phyloP scores from a whole-genome alignment of 257 asterid species.

The Scutellaria baicalensis region DNA sequence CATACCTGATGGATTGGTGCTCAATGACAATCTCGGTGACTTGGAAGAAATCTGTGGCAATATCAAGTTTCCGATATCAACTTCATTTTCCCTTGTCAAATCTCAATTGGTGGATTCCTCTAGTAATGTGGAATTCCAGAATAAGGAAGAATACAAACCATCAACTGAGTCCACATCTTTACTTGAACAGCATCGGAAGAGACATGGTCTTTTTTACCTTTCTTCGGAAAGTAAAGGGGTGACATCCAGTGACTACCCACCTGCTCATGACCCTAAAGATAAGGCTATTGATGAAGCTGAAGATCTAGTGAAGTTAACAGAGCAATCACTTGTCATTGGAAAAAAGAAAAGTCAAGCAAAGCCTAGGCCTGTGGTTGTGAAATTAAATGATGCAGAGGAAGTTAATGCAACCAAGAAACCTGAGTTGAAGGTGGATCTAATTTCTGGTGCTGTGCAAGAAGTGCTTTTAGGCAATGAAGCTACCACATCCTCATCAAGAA shows the following conservation, averaged over 20 bases:
- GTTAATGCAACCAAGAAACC: conserved; percentile 21
- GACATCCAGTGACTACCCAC: conserved; percentile 52
- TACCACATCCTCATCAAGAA: conserved; percentile 49
- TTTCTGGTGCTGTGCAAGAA: conserved; percentile 82
- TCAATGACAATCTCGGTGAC: conserved; percentile 67
- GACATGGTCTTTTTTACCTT: conserved; percentile 84
- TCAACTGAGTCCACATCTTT: conserved; percentile 67
- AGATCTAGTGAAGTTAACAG: conserved; percentile 72
- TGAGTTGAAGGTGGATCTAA: conserved; percentile 43
- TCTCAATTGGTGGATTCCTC: conserved; percentile 24
- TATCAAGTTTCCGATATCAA: conserved; percentile 36
- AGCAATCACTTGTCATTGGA: conserved; percentile 52
- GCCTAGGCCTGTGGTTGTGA: conserved; percentile 88
- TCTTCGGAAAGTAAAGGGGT: conserved; percentile 46
- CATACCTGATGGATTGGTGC: conserved; percentile 65
- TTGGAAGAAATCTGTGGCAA: conserved; percentile 65
- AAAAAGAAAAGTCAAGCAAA: conserved; percentile 51
- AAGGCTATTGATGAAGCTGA: conserved; percentile 34
- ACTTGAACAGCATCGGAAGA: conserved; percentile 76
- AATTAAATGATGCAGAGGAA: conserved; percentile 66
- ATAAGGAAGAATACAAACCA: conserved; percentile 47
- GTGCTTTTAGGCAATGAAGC: conserved; percentile 77
- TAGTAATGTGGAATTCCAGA: conserved; percentile 23
- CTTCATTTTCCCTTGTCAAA: conserved; percentile 63
- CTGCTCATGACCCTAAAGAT: conserved; percentile 64